Percentiles rank a stretch among this genome's conserved stretches.
Conservation (phyloP, 192 early-diverging fungal species). For the Mortierella alpina region DNA sequence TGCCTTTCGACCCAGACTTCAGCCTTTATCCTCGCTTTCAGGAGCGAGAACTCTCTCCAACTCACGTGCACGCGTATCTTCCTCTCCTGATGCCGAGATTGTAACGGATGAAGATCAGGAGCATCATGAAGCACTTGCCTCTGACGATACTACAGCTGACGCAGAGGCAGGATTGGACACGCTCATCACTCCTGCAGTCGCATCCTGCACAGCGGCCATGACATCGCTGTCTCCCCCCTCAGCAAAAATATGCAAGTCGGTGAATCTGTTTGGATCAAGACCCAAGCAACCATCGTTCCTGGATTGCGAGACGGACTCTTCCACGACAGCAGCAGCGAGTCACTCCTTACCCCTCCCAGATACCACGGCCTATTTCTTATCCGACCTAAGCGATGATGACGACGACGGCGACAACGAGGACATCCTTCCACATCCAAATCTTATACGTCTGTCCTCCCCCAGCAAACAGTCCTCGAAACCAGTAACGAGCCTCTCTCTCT, state of each 20-base stretch:
- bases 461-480: too few species aligned
- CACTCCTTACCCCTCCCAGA: conserved; percentile 2
- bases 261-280: not conserved
- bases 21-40: not conserved
- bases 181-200: not conserved
- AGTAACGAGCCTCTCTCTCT: too few species aligned
- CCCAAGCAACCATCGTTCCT: not conserved
- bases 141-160: not conserved
- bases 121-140: not conserved
- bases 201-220: conserved; percentile 23
- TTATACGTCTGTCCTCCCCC: too few species aligned
- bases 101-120: not conserved
- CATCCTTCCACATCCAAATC: too few species aligned
- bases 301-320: not conserved
- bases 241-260: conserved; percentile 6
- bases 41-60: not conserved
- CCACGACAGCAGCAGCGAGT: not conserved
- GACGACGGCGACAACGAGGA: not conserved
- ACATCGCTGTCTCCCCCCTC: conserved; percentile 12
- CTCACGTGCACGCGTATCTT: too few species aligned
- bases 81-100: too few species aligned
- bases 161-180: not conserved
- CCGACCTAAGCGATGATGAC: conserved; percentile 6
- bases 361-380: not conserved
- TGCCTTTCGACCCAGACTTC: not conserved